Evolutionary conservation across 441 rosid genomes (phyloP), one percentile per base, ranked within the genome.

Genomic region (Pelargonium citronellum): DNA sequence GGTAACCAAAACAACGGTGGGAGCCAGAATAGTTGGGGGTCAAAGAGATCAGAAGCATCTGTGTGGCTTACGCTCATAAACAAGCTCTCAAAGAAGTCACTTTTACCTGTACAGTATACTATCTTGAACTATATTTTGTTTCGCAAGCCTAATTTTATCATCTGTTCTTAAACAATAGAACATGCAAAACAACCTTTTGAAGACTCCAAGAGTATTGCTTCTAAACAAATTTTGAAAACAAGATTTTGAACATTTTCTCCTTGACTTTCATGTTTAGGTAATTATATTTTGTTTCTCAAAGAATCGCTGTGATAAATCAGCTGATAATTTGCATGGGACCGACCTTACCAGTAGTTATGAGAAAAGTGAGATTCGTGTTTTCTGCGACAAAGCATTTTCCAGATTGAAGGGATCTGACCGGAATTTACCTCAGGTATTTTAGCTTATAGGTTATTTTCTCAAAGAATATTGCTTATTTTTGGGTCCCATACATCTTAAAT

Each of bases 331-430:
- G 84, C 64, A 81, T 70, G 90, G 96, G 73, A 89, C 81, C 68
- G 95, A 95, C 77, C 96, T 90, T 73, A 92, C 98, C 22, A 89
- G 77, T 80, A 81, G 84, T 77, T 87, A 91, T 55, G 98, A 92
- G 83, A 95, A 95, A 83, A 89, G 97, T 72, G 87, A 84, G 81
- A 90, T 95, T 67, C 91, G 86, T 64, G 84, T 95, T 75, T 95
- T 95, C 77, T 95, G 99, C 73, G 93, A 95, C 80, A 95, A 89
- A 83, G 98, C 98, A 70, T 95, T 95, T 83, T 95, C 96, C 41
- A 83, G 99, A 79, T 73, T 95, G 49, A 95, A 92, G 87, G 99
- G 97, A 69, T 95, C 99, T 72, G 99, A 95, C 78, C 84, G 97
- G 68, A 85, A 83, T 80, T 88, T 95, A 77, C 99, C 99, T 64